These are phyloP conservation scores for Orychophragmus violaceus DNA, from an alignment of 345 rosid genomes.

Conservation along the genomic window DNA sequence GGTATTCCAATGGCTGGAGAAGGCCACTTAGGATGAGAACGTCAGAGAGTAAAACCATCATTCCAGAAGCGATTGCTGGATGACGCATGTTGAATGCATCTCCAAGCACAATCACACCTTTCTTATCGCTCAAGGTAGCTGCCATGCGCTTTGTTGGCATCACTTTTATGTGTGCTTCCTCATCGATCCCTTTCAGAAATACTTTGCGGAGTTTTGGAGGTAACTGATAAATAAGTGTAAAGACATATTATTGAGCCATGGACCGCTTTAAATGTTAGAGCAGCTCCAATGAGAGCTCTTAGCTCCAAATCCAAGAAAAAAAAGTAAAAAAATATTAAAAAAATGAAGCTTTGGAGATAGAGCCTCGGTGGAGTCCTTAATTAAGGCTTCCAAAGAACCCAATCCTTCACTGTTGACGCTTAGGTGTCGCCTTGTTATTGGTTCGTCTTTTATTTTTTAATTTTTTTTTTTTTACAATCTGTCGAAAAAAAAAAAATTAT, in stretches of 20 bases:
- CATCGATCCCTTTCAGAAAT: constrained; percentile 37
- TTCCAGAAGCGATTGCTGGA: constrained; percentile 45
- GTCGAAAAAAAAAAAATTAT: too few relatives aligned
- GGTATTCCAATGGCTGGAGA: constrained; percentile 33
- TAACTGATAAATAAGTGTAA: constrained; percentile 9
- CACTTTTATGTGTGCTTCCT: constrained; percentile 33
- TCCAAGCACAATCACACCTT: constrained; percentile 48
- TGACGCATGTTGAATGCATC: constrained; percentile 57
- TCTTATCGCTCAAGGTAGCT: constrained; percentile 38
- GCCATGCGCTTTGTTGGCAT: constrained; percentile 37
- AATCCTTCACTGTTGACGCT: too few relatives aligned
- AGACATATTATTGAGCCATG: background rate
- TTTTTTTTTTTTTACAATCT: too few relatives aligned
- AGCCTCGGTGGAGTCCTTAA: too few relatives aligned
- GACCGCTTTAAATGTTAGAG: background rate
- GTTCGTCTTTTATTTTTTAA: too few relatives aligned
- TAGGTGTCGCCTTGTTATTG: too few relatives aligned
- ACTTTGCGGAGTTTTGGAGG: constrained; percentile 35
- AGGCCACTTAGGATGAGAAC: constrained; percentile 44
- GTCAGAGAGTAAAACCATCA: constrained; percentile 52
- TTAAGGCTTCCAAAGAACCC: too few relatives aligned
- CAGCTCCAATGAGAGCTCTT: too few relatives aligned
- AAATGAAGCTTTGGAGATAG: too few relatives aligned
- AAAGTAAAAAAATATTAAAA: too few relatives aligned
- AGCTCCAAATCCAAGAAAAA: too few relatives aligned